Conservation (phyloP, 306 rosid genomes). For the Vicia sativa region DNA sequence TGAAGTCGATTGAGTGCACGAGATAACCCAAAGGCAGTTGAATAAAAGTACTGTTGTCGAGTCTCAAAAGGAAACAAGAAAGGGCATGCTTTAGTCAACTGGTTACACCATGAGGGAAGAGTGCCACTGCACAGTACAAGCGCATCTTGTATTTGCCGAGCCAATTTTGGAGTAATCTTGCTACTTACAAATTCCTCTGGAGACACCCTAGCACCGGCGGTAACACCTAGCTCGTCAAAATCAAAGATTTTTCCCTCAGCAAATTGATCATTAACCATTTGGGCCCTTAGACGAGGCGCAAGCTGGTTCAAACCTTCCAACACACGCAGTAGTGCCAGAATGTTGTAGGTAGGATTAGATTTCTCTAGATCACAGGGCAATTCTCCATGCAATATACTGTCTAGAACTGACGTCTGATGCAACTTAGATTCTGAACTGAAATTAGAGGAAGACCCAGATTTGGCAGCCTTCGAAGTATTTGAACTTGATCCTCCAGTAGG, state of each 20-base stretch:
- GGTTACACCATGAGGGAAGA: slow-evolving; percentile 98
- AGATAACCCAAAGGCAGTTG: slow-evolving; percentile 96
- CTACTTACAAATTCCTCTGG: slow-evolving; percentile 82
- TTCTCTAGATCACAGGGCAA: slow-evolving; percentile 96
- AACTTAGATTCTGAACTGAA: slow-evolving; percentile 61
- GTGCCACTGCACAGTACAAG: slow-evolving; percentile 99
- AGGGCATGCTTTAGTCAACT: slow-evolving; percentile 96
- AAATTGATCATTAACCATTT: slow-evolving; percentile 68
- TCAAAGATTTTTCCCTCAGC: slow-evolving; percentile 67
- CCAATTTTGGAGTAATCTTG: slow-evolving; percentile 97
- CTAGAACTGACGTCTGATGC: slow-evolving; percentile 75
- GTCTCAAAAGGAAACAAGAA: slow-evolving; percentile 98
- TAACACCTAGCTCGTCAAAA: slow-evolving; percentile 60
- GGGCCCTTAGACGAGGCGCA: slow-evolving; percentile 82
- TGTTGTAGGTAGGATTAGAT: slow-evolving; percentile 81
- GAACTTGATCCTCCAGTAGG: slow-evolving; percentile 72
- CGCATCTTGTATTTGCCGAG: slow-evolving; percentile 97
- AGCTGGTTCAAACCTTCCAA: slow-evolving; percentile 96
- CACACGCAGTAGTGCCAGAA: slow-evolving; percentile 83
- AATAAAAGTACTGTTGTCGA: slow-evolving; percentile 91
- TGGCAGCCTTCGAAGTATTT: slow-evolving; percentile 57
- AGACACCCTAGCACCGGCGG: slow-evolving; percentile 62
- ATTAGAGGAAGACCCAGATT: slow-evolving; percentile 60
- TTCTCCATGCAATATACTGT: slow-evolving; percentile 92
- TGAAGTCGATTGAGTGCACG: slow-evolving; percentile 95